These are phyloP conservation scores for Aspergillus steynii DNA, from an alignment of 495 filamentous ascomycete species.

Conservation along the genomic window DNA sequence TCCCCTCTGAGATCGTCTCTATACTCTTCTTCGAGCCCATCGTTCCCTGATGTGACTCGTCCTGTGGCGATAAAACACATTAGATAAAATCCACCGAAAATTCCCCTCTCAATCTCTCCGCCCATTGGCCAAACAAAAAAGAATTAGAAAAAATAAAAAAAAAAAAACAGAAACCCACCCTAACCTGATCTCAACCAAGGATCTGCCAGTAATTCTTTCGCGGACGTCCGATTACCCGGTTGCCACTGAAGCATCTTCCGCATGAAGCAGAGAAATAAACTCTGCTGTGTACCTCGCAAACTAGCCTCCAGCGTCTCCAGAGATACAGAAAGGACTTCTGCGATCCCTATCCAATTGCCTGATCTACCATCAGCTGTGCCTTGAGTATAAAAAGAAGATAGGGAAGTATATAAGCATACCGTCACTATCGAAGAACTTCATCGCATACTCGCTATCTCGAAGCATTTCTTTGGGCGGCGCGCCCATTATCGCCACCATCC, in stretches of 20 bases:
- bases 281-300: constrained; percentile 28
- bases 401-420: constrained; percentile 14
- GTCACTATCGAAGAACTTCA: constrained; percentile 22
- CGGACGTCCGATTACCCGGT: constrained; percentile 38
- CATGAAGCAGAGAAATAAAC: constrained; percentile 40
- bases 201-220: constrained; percentile 37
- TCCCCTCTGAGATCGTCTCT: too few species aligned
- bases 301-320: constrained; percentile 24
- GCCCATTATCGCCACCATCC: constrained; percentile 44
- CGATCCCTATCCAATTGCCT: constrained; percentile 18
- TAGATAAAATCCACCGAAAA: too few species aligned
- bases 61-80: too few species aligned
- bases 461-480: constrained; percentile 40
- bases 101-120: too few species aligned
- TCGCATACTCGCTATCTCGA: constrained; percentile 27
- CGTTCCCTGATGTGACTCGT: too few species aligned
- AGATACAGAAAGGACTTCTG: constrained; percentile 16
- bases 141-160: too few species aligned
- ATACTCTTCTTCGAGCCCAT: too few species aligned
- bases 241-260: constrained; percentile 45
- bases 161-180: too few species aligned
- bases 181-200: constrained; percentile 22
- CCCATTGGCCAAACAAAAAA: too few species aligned
- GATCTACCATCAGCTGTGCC: background rate
- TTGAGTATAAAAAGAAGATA: background rate